Percentiles rank a stretch among this genome's conserved stretches.
These are phyloP conservation scores for Annona cherimola DNA, from an alignment of 164 flowering plant genomes.

Conservation along the genomic window DNA sequence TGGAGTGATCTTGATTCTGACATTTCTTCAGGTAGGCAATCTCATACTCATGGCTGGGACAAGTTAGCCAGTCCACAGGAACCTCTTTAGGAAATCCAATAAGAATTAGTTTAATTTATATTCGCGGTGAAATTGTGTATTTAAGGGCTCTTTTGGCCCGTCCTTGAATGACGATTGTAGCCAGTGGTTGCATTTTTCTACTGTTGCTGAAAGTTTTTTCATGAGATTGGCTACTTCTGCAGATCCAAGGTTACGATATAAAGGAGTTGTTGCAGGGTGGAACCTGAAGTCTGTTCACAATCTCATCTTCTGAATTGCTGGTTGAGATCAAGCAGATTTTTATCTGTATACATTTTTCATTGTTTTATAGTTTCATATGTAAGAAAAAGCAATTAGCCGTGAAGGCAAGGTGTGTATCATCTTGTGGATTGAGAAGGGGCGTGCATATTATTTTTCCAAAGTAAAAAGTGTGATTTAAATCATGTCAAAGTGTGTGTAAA, in stretches of 20 bases:
- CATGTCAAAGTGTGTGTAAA: no score
- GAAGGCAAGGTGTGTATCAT: not conserved
- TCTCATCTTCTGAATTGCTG: not conserved
- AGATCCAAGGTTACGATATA: slow-evolving; percentile 95
- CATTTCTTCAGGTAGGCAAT: slow-evolving; percentile 68
- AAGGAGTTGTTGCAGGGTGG: slow-evolving; percentile 75
- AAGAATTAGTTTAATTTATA: no score
- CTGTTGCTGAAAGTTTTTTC: not conserved
- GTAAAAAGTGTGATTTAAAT: no score
- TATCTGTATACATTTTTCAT: not conserved
- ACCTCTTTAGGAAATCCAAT: no score
- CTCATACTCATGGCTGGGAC: not conserved
- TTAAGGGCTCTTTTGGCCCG: not conserved
- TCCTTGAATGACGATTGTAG: not conserved
- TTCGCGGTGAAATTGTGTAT: not conserved
- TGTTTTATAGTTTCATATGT: not conserved
- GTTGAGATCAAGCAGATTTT: no score
- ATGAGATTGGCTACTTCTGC: slow-evolving; percentile 13
- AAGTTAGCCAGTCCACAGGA: no score
- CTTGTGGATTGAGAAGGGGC: not conserved
- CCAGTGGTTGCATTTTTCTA: not conserved
- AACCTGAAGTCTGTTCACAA: slow-evolving; percentile 21
- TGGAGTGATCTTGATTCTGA: slow-evolving; percentile 75
- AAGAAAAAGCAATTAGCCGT: not conserved
- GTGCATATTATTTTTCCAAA: no score